Evolutionary conservation across 2,329 filamentous ascomycete species (phyloP), one percentile per base, ranked within the genome.

Genomic region (Stachybotrys echinatus): DNA sequence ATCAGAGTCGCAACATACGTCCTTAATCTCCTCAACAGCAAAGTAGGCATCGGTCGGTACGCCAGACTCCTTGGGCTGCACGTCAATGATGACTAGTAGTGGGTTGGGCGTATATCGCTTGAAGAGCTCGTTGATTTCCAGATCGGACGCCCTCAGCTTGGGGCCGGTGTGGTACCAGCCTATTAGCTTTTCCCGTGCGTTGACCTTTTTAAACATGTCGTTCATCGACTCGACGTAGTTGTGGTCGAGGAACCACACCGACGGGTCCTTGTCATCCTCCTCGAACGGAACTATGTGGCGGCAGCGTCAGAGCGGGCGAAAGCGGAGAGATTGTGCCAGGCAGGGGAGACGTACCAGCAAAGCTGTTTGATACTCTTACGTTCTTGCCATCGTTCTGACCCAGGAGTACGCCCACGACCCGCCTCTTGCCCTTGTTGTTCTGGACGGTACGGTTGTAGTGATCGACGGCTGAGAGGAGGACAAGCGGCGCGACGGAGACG

Each of bases 191-290:
- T 99, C 94, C 56, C 89, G 81, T 54, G 94, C 94, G 76, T 99
- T 99, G 79, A 99, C 92, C 76, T 97, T 97, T 80, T 99, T 99
- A 82, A 99, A 99, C 94, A 99, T 99, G 72, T 97, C 94, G 75
- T 94, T 95, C 94, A 99, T 99, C 61, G 87, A 89, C 74, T 99
- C 94, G 71, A 99, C 89, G 65, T 96, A 99, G 81, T 97, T 97
- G 80, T 99, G 94, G 70, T 99, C 94, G 57, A 99, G 75, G 69
- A 97, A 99, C 94, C 94, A 99, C 67, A 99, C 94, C 34, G 92
- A 95, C 4, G 92, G 92, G 68, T 99, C 92, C 74, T 95, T 96
- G 64, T 96, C 94, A 69, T 99, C 94, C 75, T 99, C 94, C 73
- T 99, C 94, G 65, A 99, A 99, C 1, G 94, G 94, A 43, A 97